Conservation (phyloP, 192 early-diverging fungal genomes). For the Umbelopsis sp. region DNA sequence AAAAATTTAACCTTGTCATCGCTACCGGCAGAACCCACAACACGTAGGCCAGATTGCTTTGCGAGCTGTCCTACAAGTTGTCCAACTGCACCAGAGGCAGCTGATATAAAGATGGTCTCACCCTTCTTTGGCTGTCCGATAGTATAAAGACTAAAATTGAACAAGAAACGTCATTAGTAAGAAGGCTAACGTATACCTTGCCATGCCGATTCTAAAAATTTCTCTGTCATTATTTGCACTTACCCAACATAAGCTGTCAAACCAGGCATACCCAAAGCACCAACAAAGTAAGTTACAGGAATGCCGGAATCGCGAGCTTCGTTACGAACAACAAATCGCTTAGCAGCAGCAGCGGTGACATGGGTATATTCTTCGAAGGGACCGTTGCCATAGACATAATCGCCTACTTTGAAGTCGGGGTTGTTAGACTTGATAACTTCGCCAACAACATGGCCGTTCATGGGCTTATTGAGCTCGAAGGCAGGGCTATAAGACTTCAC, state of each 20-base stretch:
- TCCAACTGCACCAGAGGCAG: conserved; percentile 82
- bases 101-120: conserved; percentile 83
- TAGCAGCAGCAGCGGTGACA: conserved; percentile 36
- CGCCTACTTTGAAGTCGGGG: conserved; percentile 59
- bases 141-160: conserved; percentile 47
- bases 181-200: conserved; percentile 8
- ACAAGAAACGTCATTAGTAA: conserved; percentile 21
- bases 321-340: conserved; percentile 40
- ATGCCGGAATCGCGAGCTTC: conserved; percentile 44
- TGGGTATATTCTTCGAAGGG: conserved; percentile 62
- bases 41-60: conserved; percentile 73
- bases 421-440: conserved; percentile 69
- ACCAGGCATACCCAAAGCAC: conserved; percentile 81
- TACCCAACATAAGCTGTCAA: conserved; percentile 72
- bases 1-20: conserved; percentile 83
- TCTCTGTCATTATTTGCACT: not conserved
- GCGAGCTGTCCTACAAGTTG: conserved; percentile 78
- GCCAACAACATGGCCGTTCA: conserved; percentile 62
- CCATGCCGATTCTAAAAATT: not conserved
- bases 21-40: conserved; percentile 82
- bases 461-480: conserved; percentile 63
- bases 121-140: conserved; percentile 76
- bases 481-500: conserved; percentile 47
- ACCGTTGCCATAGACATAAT: conserved; percentile 58
- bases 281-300: conserved; percentile 60